Evolutionary conservation across 257 asterid species (phyloP).

Genomic region (Nicotiana attenuata): DNA sequence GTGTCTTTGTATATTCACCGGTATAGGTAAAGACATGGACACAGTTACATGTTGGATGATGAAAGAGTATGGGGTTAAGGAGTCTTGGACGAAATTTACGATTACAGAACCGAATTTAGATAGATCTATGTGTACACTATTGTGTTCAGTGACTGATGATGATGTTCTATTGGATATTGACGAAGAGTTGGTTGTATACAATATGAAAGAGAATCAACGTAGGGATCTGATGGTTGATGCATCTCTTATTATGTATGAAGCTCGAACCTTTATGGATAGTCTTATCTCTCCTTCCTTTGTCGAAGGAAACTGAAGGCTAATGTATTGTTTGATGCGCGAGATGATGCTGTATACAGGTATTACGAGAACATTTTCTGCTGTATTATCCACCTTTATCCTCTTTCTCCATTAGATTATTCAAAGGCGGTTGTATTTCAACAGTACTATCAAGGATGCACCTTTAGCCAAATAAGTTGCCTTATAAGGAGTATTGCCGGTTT

Average conservation of each 20-base stretch:
- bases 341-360: not conserved
- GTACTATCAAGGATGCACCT: not conserved
- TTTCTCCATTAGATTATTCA: not conserved
- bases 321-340: not conserved
- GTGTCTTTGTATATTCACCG: not conserved
- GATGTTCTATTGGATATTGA: not conserved
- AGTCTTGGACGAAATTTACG: not conserved
- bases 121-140: not conserved
- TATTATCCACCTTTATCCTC: not conserved
- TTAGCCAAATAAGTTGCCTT: not conserved
- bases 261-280: constrained; percentile 23
- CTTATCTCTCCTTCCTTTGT: constrained; percentile 22
- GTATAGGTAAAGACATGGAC: not conserved
- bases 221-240: constrained; percentile 23
- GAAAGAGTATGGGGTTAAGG: not conserved
- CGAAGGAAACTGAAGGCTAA: not conserved
- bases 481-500: not conserved
- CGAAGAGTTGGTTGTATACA: constrained; percentile 1
- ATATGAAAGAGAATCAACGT: constrained; percentile 3
- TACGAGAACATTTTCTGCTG: not conserved
- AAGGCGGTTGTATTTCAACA: not conserved
- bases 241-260: not conserved
- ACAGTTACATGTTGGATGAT: not conserved
- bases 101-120: not conserved
- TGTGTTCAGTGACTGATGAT: not conserved